Percentiles rank a stretch among this genome's conserved stretches.
Evolutionary conservation across 176 grass and related monocot species (phyloP).

Genomic region (Aegilops longissima): DNA sequence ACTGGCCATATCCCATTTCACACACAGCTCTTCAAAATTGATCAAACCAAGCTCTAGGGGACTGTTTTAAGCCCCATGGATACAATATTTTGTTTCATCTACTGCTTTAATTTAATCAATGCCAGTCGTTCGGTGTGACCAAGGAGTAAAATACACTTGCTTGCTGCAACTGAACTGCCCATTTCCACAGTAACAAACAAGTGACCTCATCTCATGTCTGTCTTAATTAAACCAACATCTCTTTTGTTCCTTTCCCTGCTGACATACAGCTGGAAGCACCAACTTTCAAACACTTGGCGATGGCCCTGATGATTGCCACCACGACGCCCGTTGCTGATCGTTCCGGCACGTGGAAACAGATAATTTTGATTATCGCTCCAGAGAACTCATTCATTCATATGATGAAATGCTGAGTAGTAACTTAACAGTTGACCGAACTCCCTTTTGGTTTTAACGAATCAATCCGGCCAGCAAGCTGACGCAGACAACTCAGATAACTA

Average conservation of each 20-base stretch:
- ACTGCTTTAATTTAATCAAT: neutral
- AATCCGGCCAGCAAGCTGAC: neutral
- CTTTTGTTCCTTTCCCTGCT: neutral
- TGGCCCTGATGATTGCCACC: neutral
- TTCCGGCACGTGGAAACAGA: neutral
- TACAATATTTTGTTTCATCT: neutral
- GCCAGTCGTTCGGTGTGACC: no score
- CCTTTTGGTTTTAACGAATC: neutral
- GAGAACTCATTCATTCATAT: neutral
- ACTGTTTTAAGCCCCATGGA: no score
- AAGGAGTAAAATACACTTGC: neutral
- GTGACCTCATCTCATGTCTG: neutral
- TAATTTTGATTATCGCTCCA: neutral
- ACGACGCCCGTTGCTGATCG: neutral
- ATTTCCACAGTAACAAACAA: neutral
- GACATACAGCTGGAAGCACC: slow-evolving; percentile 7
- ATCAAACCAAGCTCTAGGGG: no score
- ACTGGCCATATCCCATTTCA: no score
- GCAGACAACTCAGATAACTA: neutral
- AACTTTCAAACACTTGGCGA: neutral
- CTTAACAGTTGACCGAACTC: neutral
- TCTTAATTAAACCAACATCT: neutral
- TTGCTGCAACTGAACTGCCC: neutral
- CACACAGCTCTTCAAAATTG: no score
- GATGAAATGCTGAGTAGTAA: neutral